Percentiles rank a stretch among this genome's conserved stretches.
These are phyloP conservation scores for Erucastrum elatum DNA, from an alignment of 345 rosid genomes.

Conservation along the genomic window DNA sequence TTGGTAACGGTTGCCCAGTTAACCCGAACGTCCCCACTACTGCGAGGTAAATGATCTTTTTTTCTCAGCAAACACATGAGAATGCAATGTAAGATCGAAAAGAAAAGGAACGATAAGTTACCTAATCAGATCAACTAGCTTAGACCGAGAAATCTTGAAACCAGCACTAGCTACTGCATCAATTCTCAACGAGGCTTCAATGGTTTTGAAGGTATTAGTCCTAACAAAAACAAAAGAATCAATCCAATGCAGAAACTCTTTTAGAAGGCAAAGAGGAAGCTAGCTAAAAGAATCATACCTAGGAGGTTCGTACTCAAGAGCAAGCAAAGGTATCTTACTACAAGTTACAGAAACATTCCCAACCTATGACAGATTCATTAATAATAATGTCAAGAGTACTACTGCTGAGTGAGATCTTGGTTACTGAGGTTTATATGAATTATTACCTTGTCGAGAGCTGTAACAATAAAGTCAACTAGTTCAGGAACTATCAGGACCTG, in stretches of 20 bases:
- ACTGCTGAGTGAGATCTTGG: constrained; percentile 3
- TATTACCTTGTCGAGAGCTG: constrained; percentile 76
- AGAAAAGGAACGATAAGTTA: background rate
- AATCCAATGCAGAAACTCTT: background rate
- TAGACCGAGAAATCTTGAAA: constrained; percentile 84
- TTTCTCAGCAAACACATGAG: background rate
- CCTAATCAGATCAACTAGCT: constrained; percentile 81
- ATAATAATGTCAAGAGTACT: background rate
- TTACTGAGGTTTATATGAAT: background rate
- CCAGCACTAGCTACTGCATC: constrained; percentile 98
- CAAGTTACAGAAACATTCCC: constrained; percentile 85
- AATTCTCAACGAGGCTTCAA: constrained; percentile 83
- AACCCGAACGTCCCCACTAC: too few relatives aligned
- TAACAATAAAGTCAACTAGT: constrained; percentile 71
- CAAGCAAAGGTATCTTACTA: constrained; percentile 72
- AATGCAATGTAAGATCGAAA: background rate
- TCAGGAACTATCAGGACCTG: constrained; percentile 76
- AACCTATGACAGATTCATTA: constrained; percentile 52
- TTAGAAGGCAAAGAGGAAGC: background rate
- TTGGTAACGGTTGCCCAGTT: too few relatives aligned
- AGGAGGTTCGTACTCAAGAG: constrained; percentile 85
- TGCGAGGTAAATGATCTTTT: constrained; percentile 22
- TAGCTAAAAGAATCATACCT: constrained; percentile 43
- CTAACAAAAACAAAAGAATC: constrained; percentile 38
- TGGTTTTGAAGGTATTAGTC: constrained; percentile 69